Conservation (phyloP, 1,139 yeast genomes). For the Lizanozyma gosingica region DNA sequence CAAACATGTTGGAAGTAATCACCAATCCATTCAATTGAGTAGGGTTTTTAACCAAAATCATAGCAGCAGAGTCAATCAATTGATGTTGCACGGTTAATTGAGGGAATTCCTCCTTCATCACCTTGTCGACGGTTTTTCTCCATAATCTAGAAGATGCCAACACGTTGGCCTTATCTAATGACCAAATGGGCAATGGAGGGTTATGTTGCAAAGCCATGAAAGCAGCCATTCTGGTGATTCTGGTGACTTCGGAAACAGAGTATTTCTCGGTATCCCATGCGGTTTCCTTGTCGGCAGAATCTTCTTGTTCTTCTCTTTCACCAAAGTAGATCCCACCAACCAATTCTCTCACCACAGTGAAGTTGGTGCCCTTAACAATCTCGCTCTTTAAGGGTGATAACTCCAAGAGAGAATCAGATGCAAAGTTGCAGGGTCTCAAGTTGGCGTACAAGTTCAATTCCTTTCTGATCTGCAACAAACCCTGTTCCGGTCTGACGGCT, state of each 20-base stretch:
- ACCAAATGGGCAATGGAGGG: slow-evolving; percentile 94
- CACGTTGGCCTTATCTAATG: slow-evolving; percentile 94
- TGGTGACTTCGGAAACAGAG: slow-evolving; percentile 80
- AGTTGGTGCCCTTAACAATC: slow-evolving; percentile 81
- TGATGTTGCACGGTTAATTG: slow-evolving; percentile 80
- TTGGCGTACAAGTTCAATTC: slow-evolving; percentile 92
- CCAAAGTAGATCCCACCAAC: slow-evolving; percentile 99
- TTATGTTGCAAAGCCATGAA: slow-evolving; percentile 86
- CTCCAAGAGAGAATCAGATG: slow-evolving; percentile 74
- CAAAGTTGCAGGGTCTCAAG: slow-evolving; percentile 92
- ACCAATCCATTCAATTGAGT: slow-evolving; percentile 84
- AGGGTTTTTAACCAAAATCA: slow-evolving; percentile 90
- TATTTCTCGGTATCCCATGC: slow-evolving; percentile 95
- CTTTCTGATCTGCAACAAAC: slow-evolving; percentile 85
- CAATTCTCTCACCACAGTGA: slow-evolving; percentile 87
- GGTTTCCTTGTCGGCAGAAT: slow-evolving; percentile 47
- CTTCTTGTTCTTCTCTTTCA: slow-evolving; percentile 86
- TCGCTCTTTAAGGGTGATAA: slow-evolving; percentile 82
- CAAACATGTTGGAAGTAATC: slow-evolving; percentile 93
- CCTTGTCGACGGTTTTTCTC: slow-evolving; percentile 87
- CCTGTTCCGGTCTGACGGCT: slow-evolving; percentile 92
- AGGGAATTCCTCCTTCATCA: slow-evolving; percentile 83
- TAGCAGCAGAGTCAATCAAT: slow-evolving; percentile 96
- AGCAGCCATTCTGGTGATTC: slow-evolving; percentile 98
- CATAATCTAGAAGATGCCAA: slow-evolving; percentile 93